Percentiles rank a stretch among this genome's conserved stretches.
Evolutionary conservation across 805 yeast species (phyloP).

Genomic region (Saccharomycopsis schoenii): DNA sequence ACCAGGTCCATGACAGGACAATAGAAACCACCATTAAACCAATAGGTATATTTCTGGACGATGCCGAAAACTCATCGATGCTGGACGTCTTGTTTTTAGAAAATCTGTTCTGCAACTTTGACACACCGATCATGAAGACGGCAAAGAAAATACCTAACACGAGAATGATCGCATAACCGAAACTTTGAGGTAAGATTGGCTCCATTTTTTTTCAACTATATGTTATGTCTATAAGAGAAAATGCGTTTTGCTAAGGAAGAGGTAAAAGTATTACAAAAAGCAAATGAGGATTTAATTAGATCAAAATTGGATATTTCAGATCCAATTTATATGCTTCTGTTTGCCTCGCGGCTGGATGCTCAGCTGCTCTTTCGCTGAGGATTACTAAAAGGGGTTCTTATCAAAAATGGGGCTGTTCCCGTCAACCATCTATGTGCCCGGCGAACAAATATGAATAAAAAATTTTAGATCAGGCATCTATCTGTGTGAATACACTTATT

Average conservation of each 20-base stretch:
- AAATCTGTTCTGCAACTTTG: constrained; percentile 29
- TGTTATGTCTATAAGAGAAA: neutral
- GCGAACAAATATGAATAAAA: too few relatives aligned
- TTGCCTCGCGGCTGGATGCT: too few relatives aligned
- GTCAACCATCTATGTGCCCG: too few relatives aligned
- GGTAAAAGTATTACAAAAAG: neutral
- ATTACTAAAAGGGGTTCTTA: too few relatives aligned
- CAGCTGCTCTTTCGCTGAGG: too few relatives aligned
- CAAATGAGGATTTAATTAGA: too few relatives aligned
- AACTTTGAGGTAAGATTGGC: constrained; percentile 54
- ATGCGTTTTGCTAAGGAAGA: neutral
- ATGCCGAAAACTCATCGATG: constrained; percentile 35
- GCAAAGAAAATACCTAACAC: constrained; percentile 69
- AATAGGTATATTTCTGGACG: constrained; percentile 34
- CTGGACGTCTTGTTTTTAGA: constrained; percentile 24
- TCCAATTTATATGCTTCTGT: too few relatives aligned
- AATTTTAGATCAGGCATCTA: too few relatives aligned
- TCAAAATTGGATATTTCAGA: too few relatives aligned
- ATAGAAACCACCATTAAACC: constrained; percentile 36
- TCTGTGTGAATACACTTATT: too few relatives aligned
- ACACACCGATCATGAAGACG: constrained; percentile 31
- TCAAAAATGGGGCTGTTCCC: too few relatives aligned
- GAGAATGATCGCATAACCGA: constrained; percentile 80
- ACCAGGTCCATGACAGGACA: constrained; percentile 34
- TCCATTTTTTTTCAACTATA: neutral